Conservation (phyloP, 306 rosid species). For the Hippophae gyantsensis region DNA sequence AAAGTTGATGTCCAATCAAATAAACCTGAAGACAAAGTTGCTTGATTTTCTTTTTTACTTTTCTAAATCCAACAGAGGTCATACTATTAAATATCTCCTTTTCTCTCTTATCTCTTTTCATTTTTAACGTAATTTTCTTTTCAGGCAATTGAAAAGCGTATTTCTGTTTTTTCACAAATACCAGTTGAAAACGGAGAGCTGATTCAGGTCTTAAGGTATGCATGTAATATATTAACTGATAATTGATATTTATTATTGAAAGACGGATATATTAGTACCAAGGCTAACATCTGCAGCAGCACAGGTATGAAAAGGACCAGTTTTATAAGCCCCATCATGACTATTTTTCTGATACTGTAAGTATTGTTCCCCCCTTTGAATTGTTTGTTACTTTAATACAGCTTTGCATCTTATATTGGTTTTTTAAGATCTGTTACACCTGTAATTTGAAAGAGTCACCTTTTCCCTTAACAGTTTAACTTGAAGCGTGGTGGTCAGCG, state of each 20-base stretch:
- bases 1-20: not conserved
- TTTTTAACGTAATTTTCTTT: conserved; percentile 13
- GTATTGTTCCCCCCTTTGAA: conserved; percentile 17
- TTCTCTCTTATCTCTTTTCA: not conserved
- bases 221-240: conserved; percentile 21
- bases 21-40: not conserved
- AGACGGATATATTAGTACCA: conserved; percentile 18
- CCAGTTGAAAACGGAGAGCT: conserved; percentile 93
- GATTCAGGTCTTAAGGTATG: conserved; percentile 87
- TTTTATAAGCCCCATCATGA: conserved; percentile 91
- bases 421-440: conserved; percentile 15
- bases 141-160: conserved; percentile 95
- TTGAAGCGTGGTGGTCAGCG: conserved; percentile 99
- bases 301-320: conserved; percentile 89
- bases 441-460: conserved; percentile 9
- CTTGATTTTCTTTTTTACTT: not conserved
- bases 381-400: not conserved
- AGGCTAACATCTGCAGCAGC: conserved; percentile 84
- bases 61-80: not conserved
- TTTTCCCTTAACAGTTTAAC: conserved; percentile 51
- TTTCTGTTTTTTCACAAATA: conserved; percentile 81
- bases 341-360: conserved; percentile 92
- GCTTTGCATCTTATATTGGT: conserved; percentile 10
- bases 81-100: not conserved
- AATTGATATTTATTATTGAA: conserved; percentile 11